Percentiles rank a stretch among this genome's conserved stretches.
Evolutionary conservation across 306 rosid genomes (phyloP).

Genomic region (Hippophae rhamnoides): DNA sequence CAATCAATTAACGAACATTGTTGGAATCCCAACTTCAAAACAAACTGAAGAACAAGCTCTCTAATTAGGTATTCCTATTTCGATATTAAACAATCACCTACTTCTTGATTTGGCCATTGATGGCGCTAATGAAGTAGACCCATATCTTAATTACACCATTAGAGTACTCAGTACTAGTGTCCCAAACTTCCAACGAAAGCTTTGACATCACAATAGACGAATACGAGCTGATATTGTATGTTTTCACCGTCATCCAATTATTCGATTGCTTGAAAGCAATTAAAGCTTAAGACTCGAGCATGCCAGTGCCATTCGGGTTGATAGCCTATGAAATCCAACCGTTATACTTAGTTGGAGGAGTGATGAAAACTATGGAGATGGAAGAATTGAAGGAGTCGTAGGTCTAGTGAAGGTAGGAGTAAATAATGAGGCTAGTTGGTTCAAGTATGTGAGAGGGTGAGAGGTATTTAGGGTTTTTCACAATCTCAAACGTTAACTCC

Average conservation of each 20-base stretch:
- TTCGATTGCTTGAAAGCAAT: slow-evolving; percentile 14
- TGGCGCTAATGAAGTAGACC: no score
- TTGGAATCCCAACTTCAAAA: slow-evolving; percentile 70
- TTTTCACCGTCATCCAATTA: slow-evolving; percentile 9
- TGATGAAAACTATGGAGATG: slow-evolving; percentile 48
- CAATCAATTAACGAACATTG: slow-evolving; percentile 45
- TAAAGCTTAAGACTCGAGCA: slow-evolving; percentile 27
- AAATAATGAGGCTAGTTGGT: slow-evolving; percentile 8
- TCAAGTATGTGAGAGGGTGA: no score
- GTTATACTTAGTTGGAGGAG: slow-evolving; percentile 19
- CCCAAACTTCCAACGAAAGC: slow-evolving; percentile 29
- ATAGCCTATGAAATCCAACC: slow-evolving; percentile 35
- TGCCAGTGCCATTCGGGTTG: slow-evolving; percentile 23
- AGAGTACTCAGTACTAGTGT: slow-evolving; percentile 11
- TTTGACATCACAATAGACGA: not conserved
- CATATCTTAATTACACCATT: not conserved
- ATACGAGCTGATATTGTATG: slow-evolving; percentile 16
- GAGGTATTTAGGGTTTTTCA: no score
- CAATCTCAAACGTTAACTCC: no score
- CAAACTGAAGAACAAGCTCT: slow-evolving; percentile 85
- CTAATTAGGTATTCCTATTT: slow-evolving; percentile 60
- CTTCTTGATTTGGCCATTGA: no score
- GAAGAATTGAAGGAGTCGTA: slow-evolving; percentile 43
- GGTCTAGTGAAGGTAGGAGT: slow-evolving; percentile 52
- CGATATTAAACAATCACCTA: slow-evolving; percentile 23